A percentile compares a stretch with the other conserved stretches of the same genome.
Evolutionary conservation across 805 yeast genomes (phyloP).

Genomic region (Saturnispora serradocipensis): DNA sequence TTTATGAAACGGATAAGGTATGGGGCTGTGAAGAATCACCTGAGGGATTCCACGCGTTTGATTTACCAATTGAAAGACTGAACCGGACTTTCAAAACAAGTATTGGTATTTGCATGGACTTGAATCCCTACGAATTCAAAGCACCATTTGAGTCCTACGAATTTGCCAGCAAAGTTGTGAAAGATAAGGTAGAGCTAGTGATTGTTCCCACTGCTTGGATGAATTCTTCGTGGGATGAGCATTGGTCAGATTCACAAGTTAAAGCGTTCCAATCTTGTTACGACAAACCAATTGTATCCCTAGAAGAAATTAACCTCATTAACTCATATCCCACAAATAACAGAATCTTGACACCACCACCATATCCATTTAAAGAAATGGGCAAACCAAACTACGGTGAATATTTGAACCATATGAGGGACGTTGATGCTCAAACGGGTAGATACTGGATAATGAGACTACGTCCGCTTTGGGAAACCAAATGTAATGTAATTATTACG

Average conservation of each 20-base stretch:
- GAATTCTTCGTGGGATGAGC: conserved; percentile 32
- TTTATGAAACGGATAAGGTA: conserved; percentile 67
- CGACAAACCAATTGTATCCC: conserved; percentile 9
- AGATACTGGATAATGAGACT: conserved; percentile 67
- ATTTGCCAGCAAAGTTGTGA: conserved; percentile 46
- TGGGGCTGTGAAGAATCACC: conserved; percentile 78
- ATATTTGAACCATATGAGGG: conserved; percentile 9
- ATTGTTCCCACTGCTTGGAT: conserved; percentile 88
- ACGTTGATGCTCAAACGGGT: conserved; percentile 22
- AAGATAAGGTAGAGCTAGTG: conserved; percentile 43
- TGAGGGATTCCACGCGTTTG: conserved; percentile 44
- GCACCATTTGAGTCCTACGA: conserved; percentile 74
- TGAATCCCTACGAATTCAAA: conserved; percentile 75
- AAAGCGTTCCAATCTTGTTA: conserved; percentile 14
- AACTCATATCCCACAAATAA: conserved; percentile 2
- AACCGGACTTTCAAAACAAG: conserved; percentile 33
- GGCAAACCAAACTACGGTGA: background rate
- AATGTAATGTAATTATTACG: conserved; percentile 40
- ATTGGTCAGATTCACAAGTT: conserved; percentile 17
- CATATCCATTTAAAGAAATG: background rate
- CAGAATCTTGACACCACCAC: conserved; percentile 4
- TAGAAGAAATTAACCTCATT: conserved; percentile 15
- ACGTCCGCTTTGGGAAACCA: conserved; percentile 19
- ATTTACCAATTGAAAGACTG: conserved; percentile 28
- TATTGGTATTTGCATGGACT: conserved; percentile 90